Conservation (phyloP, 1,139 yeast genomes). For the Kurtzmaniella quercitrusa region DNA sequence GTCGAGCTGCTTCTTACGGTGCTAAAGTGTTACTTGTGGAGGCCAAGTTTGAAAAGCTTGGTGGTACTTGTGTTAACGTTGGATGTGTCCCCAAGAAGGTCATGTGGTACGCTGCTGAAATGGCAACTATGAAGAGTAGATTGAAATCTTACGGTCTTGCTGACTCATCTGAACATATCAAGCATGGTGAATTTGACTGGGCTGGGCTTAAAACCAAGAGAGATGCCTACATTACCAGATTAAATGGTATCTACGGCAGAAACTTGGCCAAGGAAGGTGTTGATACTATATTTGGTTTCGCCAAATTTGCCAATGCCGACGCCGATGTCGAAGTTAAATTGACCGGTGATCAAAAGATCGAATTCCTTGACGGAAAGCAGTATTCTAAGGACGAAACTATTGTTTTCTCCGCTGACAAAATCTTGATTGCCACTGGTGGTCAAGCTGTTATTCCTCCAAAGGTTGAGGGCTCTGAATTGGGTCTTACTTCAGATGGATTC, state of each 20-base stretch:
- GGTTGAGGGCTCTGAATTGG: conserved; percentile 78
- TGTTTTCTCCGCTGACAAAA: conserved; percentile 72
- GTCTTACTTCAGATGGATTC: conserved; percentile 89
- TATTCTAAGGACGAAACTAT: conserved; percentile 49
- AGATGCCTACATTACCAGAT: conserved; percentile 82
- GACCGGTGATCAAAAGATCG: conserved; percentile 38
- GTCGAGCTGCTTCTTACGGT: conserved; percentile 94
- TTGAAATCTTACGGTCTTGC: conserved; percentile 80
- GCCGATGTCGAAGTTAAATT: conserved; percentile 77
- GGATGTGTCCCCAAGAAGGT: conserved; percentile 99
- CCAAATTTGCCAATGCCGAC: conserved; percentile 56
- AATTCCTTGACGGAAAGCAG: conserved; percentile 27
- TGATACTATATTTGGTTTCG: conserved; percentile 84
- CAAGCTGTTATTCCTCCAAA: conserved; percentile 65
- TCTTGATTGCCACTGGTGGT: conserved; percentile 94
- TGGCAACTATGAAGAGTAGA: conserved; percentile 70
- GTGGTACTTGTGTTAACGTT: conserved; percentile 98
- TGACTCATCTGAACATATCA: conserved; percentile 46
- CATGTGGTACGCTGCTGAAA: conserved; percentile 96
- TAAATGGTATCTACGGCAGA: conserved; percentile 90
- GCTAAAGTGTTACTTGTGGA: conserved; percentile 84
- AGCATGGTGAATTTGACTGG: conserved; percentile 73
- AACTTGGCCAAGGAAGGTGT: conserved; percentile 87
- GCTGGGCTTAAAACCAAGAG: conserved; percentile 72
- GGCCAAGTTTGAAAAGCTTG: conserved; percentile 62